Conservation (phyloP, 768 basidiomycete genomes). For the Leccinum subgranulosum region DNA sequence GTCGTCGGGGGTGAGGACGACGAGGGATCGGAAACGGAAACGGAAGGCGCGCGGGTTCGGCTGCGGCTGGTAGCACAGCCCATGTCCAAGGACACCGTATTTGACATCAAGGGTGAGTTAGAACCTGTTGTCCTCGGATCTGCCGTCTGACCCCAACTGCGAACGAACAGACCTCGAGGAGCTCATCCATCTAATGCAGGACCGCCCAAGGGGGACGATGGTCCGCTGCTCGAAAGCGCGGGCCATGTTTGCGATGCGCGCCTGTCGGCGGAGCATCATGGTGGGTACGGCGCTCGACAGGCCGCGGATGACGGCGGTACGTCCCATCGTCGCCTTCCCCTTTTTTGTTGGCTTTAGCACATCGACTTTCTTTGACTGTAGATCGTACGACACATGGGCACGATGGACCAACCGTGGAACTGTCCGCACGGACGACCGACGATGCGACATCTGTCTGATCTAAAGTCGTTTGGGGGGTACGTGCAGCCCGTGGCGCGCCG, state of each 20-base stretch:
- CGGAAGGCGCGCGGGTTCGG: constrained; percentile 23
- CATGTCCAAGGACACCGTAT: constrained; percentile 86
- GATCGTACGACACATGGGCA: constrained; percentile 81
- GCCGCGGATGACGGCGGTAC: constrained; percentile 73
- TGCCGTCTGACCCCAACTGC: too few relatives aligned
- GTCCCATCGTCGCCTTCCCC: constrained; percentile 15
- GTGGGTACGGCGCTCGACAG: constrained; percentile 79
- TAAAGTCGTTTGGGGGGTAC: constrained; percentile 31
- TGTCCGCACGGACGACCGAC: constrained; percentile 87
- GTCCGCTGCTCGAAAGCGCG: constrained; percentile 92
- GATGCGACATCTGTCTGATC: constrained; percentile 71
- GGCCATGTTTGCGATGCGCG: constrained; percentile 94
- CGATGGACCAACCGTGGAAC: constrained; percentile 84
- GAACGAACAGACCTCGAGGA: constrained; percentile 78
- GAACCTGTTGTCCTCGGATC: too few relatives aligned
- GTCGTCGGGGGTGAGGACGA: background rate
- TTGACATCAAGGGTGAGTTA: constrained; percentile 75
- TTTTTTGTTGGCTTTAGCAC: background rate
- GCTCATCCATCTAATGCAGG: constrained; percentile 79
- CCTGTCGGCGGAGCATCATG: constrained; percentile 97
- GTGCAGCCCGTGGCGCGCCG: constrained; percentile 4
- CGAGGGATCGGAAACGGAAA: background rate
- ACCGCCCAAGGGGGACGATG: constrained; percentile 74
- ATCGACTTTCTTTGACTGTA: constrained; percentile 22
- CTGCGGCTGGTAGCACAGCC: constrained; percentile 80